Base-by-base conservation (phyloP, 129 eudicot species). In the Escallonia rubra region DNA sequence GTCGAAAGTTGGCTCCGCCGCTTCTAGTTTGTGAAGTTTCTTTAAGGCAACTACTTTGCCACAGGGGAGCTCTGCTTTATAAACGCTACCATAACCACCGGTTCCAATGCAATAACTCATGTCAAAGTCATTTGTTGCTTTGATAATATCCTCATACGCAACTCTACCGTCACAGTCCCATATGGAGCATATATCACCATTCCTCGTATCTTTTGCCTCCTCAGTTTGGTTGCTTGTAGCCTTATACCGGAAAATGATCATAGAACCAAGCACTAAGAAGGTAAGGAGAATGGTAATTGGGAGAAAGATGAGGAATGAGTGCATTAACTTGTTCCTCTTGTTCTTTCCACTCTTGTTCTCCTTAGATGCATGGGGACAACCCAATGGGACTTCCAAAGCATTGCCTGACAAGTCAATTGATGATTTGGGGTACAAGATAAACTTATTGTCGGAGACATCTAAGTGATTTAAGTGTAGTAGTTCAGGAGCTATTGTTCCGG, bases 41-140 rank as follows among this genome's bases (percentile, higher is more conserved):
- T 50, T 50, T 50, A 50, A 50, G 55, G 55, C 55, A 9, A 50
- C 3, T n/a, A 50, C 72, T 57, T 68, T 11, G 10, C 64, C 72
- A n/a, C 46, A 41, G 2, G 72, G 63, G 12, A 68, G 63, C 12
- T 50, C 9, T 3, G 55, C 55, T 50, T 9, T 50, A n/a, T 50
- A 50, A 9, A 50, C 10, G 55, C 8, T 50, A 3, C 10, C 11
- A 9, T 50, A 5, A 50, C 55, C 55, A 9, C 55, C 55, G 12
- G 11, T 9, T 11, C 55, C 55, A 3, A 50, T 50, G 55, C 55
- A 50, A n/a, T 50, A 50, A 2, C 10, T 50, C 13, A 4, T 50
- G 11, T 50, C 55, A 9, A 50, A 50, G 55, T 50, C 55, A 50
- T 50, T 50, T 8, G 55, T 11, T 12, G 59, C 23, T 54, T n/a